Conservation (phyloP, 495 filamentous ascomycete genomes). For the Aspergillus nidulans region DNA sequence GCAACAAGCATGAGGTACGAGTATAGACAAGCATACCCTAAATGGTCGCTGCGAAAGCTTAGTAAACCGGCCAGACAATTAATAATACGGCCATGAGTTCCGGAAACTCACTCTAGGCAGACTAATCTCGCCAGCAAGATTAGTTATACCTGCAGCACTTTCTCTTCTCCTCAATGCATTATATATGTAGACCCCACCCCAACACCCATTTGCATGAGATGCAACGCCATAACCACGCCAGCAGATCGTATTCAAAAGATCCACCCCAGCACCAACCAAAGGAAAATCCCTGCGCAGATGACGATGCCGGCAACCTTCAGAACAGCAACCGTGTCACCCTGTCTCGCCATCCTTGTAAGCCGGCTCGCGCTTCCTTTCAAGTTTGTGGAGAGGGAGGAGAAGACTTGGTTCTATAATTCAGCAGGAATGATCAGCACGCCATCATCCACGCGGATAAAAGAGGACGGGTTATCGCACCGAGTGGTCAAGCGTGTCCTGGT, state of each 20-base stretch:
- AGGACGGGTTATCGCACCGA: slow-evolving; percentile 70
- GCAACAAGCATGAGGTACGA: no score
- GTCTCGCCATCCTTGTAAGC: slow-evolving; percentile 86
- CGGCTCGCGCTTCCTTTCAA: slow-evolving; percentile 82
- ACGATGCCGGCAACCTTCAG: slow-evolving; percentile 85
- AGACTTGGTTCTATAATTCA: slow-evolving; percentile 52
- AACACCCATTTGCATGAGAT: no score
- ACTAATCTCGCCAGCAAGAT: no score
- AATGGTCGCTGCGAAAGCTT: no score
- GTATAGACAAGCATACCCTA: no score
- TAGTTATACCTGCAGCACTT: no score
- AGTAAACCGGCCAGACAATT: no score
- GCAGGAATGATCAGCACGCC: background rate
- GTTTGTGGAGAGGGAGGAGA: slow-evolving; percentile 51
- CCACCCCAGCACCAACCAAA: slow-evolving; percentile 69
- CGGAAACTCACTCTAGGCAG: no score
- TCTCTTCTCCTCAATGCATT: no score
- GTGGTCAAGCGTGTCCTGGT: slow-evolving; percentile 80
- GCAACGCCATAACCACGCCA: background rate
- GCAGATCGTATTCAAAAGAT: slow-evolving; percentile 47
- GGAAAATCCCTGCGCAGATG: slow-evolving; percentile 62
- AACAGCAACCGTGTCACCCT: slow-evolving; percentile 85
- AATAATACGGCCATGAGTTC: no score
- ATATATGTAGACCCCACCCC: no score
- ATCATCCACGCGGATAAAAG: no score